phyloP scores from a whole-genome alignment of 768 basidiomycete genomes.

The Lactifluus rugatus region DNA sequence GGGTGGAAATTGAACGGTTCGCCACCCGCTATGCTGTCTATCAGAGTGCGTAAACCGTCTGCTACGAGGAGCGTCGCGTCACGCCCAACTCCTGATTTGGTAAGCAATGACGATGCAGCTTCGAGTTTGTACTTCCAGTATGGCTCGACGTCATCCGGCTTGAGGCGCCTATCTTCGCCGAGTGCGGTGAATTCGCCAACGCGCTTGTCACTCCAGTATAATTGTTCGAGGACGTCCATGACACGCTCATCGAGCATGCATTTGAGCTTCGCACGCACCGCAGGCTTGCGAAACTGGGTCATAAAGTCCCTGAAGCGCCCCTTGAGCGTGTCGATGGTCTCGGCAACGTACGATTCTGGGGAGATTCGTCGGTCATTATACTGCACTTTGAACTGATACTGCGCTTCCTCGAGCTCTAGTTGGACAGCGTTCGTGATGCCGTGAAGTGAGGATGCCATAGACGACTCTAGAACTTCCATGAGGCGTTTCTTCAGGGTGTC shows the following conservation, averaged over 20 bases:
- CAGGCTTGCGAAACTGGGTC: constrained; percentile 76
- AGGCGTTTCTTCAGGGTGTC: constrained; percentile 80
- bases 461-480: constrained; percentile 96
- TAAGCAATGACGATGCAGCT: constrained; percentile 84
- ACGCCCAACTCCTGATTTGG: constrained; percentile 91
- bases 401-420: constrained; percentile 91
- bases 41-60: constrained; percentile 81
- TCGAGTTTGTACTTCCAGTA: constrained; percentile 97
- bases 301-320: constrained; percentile 80
- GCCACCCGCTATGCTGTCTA: constrained; percentile 77
- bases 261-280: constrained; percentile 83
- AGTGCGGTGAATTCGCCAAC: constrained; percentile 63
- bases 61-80: constrained; percentile 92
- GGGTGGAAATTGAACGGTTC: constrained; percentile 94
- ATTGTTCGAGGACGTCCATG: constrained; percentile 93
- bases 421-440: constrained; percentile 96
- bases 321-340: constrained; percentile 91
- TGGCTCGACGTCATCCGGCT: constrained; percentile 68
- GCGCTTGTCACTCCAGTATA: constrained; percentile 94
- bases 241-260: constrained; percentile 91
- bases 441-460: constrained; percentile 93
- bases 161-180: constrained; percentile 58
- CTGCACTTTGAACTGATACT: constrained; percentile 98
- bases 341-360: constrained; percentile 95
- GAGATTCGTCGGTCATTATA: constrained; percentile 93